Conservation (phyloP, 2,329 filamentous ascomycete genomes). For the Eurotiales sp. region DNA sequence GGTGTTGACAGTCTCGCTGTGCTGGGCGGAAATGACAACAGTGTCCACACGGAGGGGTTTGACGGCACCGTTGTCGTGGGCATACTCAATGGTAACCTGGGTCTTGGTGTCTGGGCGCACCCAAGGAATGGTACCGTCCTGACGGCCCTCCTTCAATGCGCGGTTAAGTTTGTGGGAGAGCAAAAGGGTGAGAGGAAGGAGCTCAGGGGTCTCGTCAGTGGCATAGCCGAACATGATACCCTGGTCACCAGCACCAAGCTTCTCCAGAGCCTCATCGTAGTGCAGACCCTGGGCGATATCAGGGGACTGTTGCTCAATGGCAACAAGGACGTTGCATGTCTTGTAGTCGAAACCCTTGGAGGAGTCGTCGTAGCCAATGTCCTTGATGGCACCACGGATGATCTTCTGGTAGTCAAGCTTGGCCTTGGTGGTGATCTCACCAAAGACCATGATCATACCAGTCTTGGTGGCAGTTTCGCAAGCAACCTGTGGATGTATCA, state of each 20-base stretch:
- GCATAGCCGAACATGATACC: conserved; percentile 99
- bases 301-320: conserved; percentile 98
- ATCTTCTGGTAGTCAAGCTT: conserved; percentile 96
- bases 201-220: conserved; percentile 96
- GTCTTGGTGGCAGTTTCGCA: conserved; percentile 99
- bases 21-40: conserved; percentile 93
- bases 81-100: conserved; percentile 98
- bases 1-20: conserved; percentile 81
- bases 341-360: conserved; percentile 99
- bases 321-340: conserved; percentile 96
- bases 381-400: conserved; percentile 91
- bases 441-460: conserved; percentile 98
- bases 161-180: conserved; percentile 96
- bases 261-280: conserved; percentile 95
- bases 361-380: conserved; percentile 97
- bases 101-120: conserved; percentile 99
- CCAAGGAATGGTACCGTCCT: conserved; percentile 85
- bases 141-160: conserved; percentile 86
- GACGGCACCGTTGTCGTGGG: conserved; percentile 88
- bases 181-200: conserved; percentile 88
- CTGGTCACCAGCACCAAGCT: conserved; percentile 98
- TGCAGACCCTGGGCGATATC: conserved; percentile 99
- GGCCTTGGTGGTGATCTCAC: conserved; percentile 97
- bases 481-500: conserved; percentile 56
- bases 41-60: conserved; percentile 91